A percentile compares a stretch with the other conserved stretches of the same genome.
Evolutionary conservation across 805 yeast genomes (phyloP).

Genomic region (Helenozyma rhizophorensis): DNA sequence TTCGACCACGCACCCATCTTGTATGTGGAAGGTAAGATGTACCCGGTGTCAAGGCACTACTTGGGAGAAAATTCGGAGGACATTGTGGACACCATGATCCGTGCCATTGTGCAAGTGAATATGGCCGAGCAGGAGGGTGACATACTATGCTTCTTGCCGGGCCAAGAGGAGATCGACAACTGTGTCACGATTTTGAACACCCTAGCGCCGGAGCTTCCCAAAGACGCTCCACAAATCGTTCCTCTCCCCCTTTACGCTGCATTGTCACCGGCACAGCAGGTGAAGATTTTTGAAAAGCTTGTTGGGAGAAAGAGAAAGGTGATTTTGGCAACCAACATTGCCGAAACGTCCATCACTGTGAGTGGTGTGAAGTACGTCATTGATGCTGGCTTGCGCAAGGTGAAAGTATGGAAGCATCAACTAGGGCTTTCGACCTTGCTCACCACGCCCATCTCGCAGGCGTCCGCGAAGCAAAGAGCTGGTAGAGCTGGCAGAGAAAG

Average conservation of each 20-base stretch:
- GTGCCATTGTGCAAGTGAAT: conserved; percentile 74
- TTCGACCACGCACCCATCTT: conserved; percentile 78
- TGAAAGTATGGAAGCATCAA: conserved; percentile 91
- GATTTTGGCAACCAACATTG: conserved; percentile 90
- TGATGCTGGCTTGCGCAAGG: conserved; percentile 90
- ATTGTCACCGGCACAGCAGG: conserved; percentile 78
- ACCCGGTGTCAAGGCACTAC: conserved; percentile 72
- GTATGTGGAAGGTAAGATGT: conserved; percentile 86
- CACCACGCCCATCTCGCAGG: conserved; percentile 89
- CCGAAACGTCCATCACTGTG: conserved; percentile 96
- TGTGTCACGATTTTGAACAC: conserved; percentile 59
- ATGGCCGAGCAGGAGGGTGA: conserved; percentile 82
- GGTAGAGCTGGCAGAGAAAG: conserved; percentile 99
- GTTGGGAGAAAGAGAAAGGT: conserved; percentile 73
- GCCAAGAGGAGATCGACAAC: conserved; percentile 96
- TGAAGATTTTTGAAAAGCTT: conserved; percentile 67
- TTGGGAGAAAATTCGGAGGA: conserved; percentile 67
- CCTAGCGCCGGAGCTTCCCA: conserved; percentile 62
- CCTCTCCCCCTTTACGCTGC: conserved; percentile 93
- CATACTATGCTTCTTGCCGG: conserved; percentile 87
- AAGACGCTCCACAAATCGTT: conserved; percentile 68
- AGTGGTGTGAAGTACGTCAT: conserved; percentile 91
- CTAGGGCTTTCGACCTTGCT: conserved; percentile 88
- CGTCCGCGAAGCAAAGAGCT: conserved; percentile 90
- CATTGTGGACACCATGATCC: conserved; percentile 72